Conservation (phyloP, 257 asterid genomes). For the Leonotis leonurus region DNA sequence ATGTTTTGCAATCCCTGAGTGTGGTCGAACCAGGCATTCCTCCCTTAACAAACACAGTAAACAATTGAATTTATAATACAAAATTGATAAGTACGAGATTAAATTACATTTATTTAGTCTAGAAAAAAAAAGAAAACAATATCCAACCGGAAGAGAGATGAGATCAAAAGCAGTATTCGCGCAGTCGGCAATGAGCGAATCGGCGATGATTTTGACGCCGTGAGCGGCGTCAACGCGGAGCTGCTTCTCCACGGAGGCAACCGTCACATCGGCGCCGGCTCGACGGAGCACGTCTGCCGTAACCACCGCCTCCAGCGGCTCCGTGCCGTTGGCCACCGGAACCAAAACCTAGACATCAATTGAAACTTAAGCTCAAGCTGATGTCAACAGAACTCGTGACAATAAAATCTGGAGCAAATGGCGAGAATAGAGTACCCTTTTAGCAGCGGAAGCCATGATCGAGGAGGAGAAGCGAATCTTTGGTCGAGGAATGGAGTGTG, state of each 20-base stretch:
- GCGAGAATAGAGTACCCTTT: constrained; percentile 23
- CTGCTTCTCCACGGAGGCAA: constrained; percentile 84
- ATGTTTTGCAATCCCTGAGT: constrained; percentile 60
- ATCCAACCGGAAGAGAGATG: constrained; percentile 70
- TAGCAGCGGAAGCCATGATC: constrained; percentile 70
- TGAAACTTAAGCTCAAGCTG: not conserved
- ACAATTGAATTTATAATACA: not conserved
- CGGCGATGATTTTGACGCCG: constrained; percentile 78
- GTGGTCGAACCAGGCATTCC: constrained; percentile 88
- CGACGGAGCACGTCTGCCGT: constrained; percentile 73
- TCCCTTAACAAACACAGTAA: constrained; percentile 39
- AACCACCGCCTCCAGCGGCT: constrained; percentile 91
- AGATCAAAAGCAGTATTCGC: constrained; percentile 60
- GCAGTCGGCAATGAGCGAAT: constrained; percentile 76
- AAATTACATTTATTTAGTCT: not conserved
- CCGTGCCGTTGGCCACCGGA: constrained; percentile 93
- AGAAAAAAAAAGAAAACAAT: not conserved
- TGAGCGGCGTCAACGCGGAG: constrained; percentile 62
- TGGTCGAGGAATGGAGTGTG: constrained; percentile 23
- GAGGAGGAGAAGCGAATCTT: constrained; percentile 33
- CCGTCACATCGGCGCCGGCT: constrained; percentile 97
- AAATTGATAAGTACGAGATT: not conserved
- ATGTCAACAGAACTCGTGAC: not conserved
- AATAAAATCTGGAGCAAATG: not conserved
- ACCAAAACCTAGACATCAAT: constrained; percentile 70